These are phyloP conservation scores for Santalum album DNA, from an alignment of 164 flowering plant species.

Conservation along the genomic window DNA sequence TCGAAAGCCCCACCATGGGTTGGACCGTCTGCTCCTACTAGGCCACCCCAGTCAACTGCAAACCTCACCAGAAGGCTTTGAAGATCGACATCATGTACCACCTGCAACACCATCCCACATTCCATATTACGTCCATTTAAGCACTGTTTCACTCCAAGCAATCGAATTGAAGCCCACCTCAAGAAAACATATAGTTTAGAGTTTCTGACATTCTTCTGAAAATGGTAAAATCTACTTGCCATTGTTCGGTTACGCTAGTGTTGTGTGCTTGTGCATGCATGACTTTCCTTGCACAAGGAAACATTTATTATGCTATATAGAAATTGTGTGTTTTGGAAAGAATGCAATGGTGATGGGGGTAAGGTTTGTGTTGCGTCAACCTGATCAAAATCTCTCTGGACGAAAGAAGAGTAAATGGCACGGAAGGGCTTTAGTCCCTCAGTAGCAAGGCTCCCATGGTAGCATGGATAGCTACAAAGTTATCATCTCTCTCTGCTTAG, in stretches of 20 bases:
- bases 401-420: conserved; percentile 44
- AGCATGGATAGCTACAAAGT: conserved; percentile 41
- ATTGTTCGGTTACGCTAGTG: too few relatives aligned
- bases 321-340: too few relatives aligned
- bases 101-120: conserved; percentile 15
- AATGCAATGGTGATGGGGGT: too few relatives aligned
- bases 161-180: too few relatives aligned
- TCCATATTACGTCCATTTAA: too few relatives aligned
- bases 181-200: too few relatives aligned
- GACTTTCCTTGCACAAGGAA: too few relatives aligned
- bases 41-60: conserved; percentile 44
- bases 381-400: conserved; percentile 53
- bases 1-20: conserved; percentile 51
- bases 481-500: conserved; percentile 35
- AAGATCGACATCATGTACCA: conserved; percentile 51
- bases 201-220: too few relatives aligned
- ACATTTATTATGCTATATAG: too few relatives aligned
- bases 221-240: too few relatives aligned
- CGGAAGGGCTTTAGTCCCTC: conserved; percentile 53
- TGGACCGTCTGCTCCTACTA: conserved; percentile 56
- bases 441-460: conserved; percentile 51
- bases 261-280: too few relatives aligned
- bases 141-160: too few relatives aligned
- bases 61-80: conserved; percentile 50
- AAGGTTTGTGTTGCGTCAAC: conserved; percentile 7